Evolutionary conservation across 345 rosid species (phyloP), one percentile per base, ranked within the genome.

Genomic region (Rhodomyrtus tomentosa): DNA sequence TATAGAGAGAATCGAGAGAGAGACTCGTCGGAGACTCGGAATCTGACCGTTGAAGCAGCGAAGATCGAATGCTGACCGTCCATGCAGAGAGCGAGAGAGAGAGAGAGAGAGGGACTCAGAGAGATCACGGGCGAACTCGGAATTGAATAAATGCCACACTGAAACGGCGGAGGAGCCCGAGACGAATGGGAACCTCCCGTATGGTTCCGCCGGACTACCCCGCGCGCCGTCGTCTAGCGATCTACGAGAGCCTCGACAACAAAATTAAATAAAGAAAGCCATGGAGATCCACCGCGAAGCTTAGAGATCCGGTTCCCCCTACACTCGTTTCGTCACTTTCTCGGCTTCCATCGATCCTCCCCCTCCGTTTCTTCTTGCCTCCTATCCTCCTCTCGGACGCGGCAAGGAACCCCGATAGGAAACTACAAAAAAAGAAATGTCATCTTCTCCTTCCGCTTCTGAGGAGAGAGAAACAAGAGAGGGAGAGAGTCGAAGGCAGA

Each of bases 1-100:
- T 4, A 5, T 5, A 0, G 40, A 3, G 42, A 15, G 55, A 18
- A 52, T 52, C 55, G 3, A 20, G 55, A 32, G 55, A 32, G 5
- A 32, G 76, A 62, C 42, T 32, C 24, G 76, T 32, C 42, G 42
- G 1, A 20, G 76, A 32, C 24, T 7, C 42, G 83, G 85, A 88
- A 89, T 90, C 91, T 59, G 87, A 90, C 93, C 91, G 92, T 84
- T 86, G 92, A 86, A 40, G 81, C 80, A 27, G 87, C 53, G 24
- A 88, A 86, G 87, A 83, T 50, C 27, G 72, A 85, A 38, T 83
- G 85, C 42, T 50, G 89, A 86, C 90, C 87, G 91, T 91, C 92
- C 91, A 89, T 89, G 89, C 88, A 81, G 83, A 22, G 85, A 16
- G 32, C 14, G 50, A 55, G 56, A 32, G 29, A 32, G 80, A 15